phyloP scores from a whole-genome alignment of 192 early-diverging fungal genomes.

The Backusella liffmaniae region DNA sequence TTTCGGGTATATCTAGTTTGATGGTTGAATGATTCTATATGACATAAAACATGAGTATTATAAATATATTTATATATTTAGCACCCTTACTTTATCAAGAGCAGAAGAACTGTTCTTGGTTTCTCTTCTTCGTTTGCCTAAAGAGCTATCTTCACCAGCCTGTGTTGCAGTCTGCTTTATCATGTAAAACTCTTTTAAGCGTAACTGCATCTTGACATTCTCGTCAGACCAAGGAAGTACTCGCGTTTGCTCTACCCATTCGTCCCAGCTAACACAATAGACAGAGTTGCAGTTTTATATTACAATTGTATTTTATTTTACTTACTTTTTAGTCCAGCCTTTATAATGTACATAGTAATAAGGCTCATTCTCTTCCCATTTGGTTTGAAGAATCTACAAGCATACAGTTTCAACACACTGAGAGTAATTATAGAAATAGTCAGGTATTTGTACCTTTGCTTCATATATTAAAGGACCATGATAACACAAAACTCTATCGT shows the following conservation, averaged over 20 bases:
- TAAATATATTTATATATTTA: constrained; percentile 52
- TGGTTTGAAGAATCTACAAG: constrained; percentile 77
- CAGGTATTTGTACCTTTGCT: constrained; percentile 69
- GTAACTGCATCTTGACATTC: constrained; percentile 79
- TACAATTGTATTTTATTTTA: neutral
- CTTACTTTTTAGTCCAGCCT: constrained; percentile 96
- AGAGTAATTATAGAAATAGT: too few species aligned
- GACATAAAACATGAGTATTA: constrained; percentile 25
- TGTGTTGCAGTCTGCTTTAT: neutral
- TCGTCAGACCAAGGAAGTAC: constrained; percentile 82
- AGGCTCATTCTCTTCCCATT: constrained; percentile 67
- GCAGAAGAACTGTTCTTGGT: neutral
- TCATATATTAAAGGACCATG: constrained; percentile 97
- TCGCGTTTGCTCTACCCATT: constrained; percentile 94
- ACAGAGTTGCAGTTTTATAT: neutral
- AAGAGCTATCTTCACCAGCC: constrained; percentile 75
- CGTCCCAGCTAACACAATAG: constrained; percentile 81
- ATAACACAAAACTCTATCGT: constrained; percentile 94
- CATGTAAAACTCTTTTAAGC: constrained; percentile 61
- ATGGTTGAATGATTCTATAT: constrained; percentile 77
- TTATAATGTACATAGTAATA: constrained; percentile 98
- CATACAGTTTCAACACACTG: neutral
- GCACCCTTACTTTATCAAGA: neutral
- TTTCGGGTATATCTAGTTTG: constrained; percentile 87
- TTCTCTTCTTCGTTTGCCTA: constrained; percentile 81